A percentile compares a stretch with the other conserved stretches of the same genome.
Conservation (phyloP, 305 asterid genomes). For the Solanum aculeatissimum region DNA sequence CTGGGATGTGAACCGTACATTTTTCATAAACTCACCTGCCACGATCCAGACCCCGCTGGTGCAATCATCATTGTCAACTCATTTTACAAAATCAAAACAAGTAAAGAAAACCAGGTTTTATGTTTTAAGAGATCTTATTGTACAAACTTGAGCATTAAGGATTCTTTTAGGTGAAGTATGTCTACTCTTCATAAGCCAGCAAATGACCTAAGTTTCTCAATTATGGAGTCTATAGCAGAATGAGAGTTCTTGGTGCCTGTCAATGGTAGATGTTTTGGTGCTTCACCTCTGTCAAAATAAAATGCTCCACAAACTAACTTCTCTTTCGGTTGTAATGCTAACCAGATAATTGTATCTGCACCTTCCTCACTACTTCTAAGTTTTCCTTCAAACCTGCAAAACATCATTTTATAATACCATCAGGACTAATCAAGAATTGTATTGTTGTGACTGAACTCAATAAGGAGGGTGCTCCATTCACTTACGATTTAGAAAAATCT, state of each 20-base stretch:
- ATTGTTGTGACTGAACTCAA: too few species aligned
- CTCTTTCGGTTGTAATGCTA: conserved; percentile 72
- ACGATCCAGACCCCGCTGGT: too few species aligned
- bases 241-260: conserved; percentile 62
- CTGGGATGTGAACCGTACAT: too few species aligned
- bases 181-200: neutral
- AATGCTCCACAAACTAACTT: conserved; percentile 59
- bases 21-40: too few species aligned
- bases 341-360: conserved; percentile 77
- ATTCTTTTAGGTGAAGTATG: neutral
- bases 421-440: too few species aligned
- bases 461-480: too few species aligned
- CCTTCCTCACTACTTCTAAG: conserved; percentile 84
- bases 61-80: too few species aligned
- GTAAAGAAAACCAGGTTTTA: neutral
- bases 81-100: neutral
- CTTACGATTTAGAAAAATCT: conserved; percentile 45
- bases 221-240: conserved; percentile 47
- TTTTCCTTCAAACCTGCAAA: conserved; percentile 55
- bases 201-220: conserved; percentile 15
- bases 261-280: conserved; percentile 63
- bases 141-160: neutral
- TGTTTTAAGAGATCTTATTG: neutral
- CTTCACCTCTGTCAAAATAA: conserved; percentile 68
- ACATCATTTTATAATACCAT: neutral